Percentiles rank a stretch among this genome's conserved stretches.
Conservation (phyloP, 495 filamentous ascomycete species). For the Aspergillus ostianus region DNA sequence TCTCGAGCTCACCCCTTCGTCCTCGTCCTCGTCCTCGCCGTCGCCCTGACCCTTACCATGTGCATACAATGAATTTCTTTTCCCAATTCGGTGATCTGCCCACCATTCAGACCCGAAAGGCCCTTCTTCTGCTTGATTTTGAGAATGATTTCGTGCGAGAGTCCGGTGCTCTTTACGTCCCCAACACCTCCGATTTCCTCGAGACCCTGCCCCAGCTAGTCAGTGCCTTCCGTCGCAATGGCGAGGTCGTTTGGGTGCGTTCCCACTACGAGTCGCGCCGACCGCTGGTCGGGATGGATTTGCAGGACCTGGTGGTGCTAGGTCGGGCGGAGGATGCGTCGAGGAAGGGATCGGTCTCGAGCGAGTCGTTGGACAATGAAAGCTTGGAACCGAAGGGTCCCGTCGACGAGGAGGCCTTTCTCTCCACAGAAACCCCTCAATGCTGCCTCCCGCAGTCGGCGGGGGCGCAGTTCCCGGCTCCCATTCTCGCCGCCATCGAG, state of each 20-base stretch:
- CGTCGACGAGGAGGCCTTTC: constrained; percentile 62
- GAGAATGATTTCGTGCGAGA: constrained; percentile 87
- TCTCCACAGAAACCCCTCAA: constrained; percentile 48
- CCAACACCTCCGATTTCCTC: constrained; percentile 63
- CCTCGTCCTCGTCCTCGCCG: background rate
- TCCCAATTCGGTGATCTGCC: constrained; percentile 41
- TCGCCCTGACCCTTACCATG: constrained; percentile 11
- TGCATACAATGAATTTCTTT: constrained; percentile 37
- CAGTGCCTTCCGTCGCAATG: constrained; percentile 69
- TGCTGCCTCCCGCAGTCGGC: constrained; percentile 60
- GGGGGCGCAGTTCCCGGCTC: constrained; percentile 66
- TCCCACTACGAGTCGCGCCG: constrained; percentile 68
- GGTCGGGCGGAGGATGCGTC: constrained; percentile 21
- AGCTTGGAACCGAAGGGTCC: constrained; percentile 28
- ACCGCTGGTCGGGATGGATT: constrained; percentile 45
- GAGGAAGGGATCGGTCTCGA: constrained; percentile 9
- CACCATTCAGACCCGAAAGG: constrained; percentile 70
- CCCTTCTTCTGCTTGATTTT: constrained; percentile 79
- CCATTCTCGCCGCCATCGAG: constrained; percentile 55
- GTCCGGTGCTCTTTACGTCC: constrained; percentile 66
- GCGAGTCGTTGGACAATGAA: constrained; percentile 22
- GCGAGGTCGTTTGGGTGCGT: constrained; percentile 86
- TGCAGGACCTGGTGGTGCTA: constrained; percentile 39
- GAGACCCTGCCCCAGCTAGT: constrained; percentile 64
- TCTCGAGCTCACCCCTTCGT: background rate